A percentile compares a stretch with the other conserved stretches of the same genome.
Evolutionary conservation across 176 grass and related monocot genomes (phyloP).

Genomic region (Miscanthus lutarioriparius): DNA sequence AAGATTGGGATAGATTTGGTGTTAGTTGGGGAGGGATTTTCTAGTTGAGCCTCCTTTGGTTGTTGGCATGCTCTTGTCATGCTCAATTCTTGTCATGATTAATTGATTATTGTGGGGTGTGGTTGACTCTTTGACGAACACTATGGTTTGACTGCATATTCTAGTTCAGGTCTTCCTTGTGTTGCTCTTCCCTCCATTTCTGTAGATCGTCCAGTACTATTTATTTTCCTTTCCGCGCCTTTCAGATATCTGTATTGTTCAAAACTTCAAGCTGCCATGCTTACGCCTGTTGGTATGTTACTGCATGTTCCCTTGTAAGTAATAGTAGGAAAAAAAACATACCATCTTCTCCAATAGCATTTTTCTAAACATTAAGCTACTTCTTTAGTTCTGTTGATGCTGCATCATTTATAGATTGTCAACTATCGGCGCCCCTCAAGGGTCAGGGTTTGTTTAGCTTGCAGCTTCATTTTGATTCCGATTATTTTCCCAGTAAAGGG

Average conservation of each 20-base stretch:
- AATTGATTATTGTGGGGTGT: background rate
- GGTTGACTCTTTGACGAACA: background rate
- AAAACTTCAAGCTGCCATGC: background rate
- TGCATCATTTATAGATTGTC: background rate
- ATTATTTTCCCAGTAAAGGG: background rate
- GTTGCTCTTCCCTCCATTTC: background rate
- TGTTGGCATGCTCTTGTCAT: slow-evolving; percentile 35
- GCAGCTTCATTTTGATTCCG: background rate
- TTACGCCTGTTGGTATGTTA: background rate
- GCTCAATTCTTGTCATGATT: background rate
- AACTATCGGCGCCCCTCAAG: background rate
- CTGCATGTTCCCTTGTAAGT: slow-evolving; percentile 11
- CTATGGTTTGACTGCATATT: background rate
- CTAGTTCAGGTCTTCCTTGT: background rate
- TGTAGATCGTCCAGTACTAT: background rate
- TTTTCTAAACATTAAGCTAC: slow-evolving; percentile 7
- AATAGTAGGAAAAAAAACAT: background rate
- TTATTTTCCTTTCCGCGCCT: background rate
- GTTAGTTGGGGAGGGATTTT: slow-evolving; percentile 31
- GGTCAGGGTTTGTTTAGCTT: background rate
- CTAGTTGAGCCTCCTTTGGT: slow-evolving; percentile 27
- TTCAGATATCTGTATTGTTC: background rate
- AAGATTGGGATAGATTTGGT: slow-evolving; percentile 28
- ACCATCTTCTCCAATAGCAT: background rate
- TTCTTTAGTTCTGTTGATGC: background rate